phyloP scores from a whole-genome alignment of 352 stramenopile genomes.

The Phytophthora quininea region DNA sequence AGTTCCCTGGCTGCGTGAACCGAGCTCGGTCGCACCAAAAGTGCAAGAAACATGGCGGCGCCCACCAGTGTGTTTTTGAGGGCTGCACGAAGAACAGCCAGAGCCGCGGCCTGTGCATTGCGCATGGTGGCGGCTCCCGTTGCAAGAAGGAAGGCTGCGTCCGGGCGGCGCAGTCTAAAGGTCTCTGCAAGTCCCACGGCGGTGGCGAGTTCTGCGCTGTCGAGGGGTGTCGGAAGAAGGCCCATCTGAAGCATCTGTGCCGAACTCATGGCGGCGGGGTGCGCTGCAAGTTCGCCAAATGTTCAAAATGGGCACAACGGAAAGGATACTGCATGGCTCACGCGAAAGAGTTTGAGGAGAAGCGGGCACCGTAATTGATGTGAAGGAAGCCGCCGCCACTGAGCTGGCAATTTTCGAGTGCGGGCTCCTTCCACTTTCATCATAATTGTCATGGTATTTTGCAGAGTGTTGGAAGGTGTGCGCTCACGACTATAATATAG shows the following conservation, averaged over 20 bases:
- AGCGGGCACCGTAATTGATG: slow-evolving; percentile 2
- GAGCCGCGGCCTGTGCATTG: slow-evolving; percentile 85
- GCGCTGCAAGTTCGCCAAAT: slow-evolving; percentile 81
- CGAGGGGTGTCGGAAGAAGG: slow-evolving; percentile 85
- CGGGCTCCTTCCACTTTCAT: slow-evolving; percentile 25
- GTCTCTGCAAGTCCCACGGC: slow-evolving; percentile 86
- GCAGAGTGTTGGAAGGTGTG: slow-evolving; percentile 21
- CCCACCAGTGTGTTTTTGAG: slow-evolving; percentile 83
- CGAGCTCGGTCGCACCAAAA: slow-evolving; percentile 85
- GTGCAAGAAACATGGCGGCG: slow-evolving; percentile 91
- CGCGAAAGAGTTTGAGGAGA: slow-evolving; percentile 72
- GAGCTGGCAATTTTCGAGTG: not conserved
- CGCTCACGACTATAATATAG: slow-evolving; percentile 37
- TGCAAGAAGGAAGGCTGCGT: slow-evolving; percentile 84
- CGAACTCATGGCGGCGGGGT: slow-evolving; percentile 87
- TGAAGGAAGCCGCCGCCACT: not conserved
- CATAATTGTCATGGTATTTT: slow-evolving; percentile 36
- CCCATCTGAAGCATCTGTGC: slow-evolving; percentile 86
- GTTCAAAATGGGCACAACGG: slow-evolving; percentile 85
- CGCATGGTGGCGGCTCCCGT: slow-evolving; percentile 79
- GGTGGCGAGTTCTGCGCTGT: slow-evolving; percentile 84
- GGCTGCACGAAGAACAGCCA: slow-evolving; percentile 90
- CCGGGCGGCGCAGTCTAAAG: slow-evolving; percentile 84
- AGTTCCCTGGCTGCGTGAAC: slow-evolving; percentile 77
- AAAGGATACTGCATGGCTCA: slow-evolving; percentile 91